Percentiles rank a stretch among this genome's conserved stretches.
Evolutionary conservation across 352 stramenopile species (phyloP).

Genomic region (Phytopythium aichiense): DNA sequence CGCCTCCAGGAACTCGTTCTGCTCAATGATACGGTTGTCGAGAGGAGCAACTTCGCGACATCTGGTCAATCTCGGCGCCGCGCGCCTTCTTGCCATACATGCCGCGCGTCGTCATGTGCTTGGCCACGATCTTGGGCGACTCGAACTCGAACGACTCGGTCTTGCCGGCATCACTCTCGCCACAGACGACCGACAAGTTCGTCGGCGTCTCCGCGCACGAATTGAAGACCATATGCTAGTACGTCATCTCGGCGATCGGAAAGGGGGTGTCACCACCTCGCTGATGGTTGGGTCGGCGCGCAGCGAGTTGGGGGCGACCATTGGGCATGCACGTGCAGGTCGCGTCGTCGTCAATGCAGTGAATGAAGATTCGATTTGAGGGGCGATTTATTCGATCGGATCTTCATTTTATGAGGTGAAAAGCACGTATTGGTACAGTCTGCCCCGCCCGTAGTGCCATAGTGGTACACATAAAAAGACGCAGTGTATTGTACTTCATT

Average conservation of each 20-base stretch:
- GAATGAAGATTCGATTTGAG: too few species aligned
- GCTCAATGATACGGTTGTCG: slow-evolving; percentile 81
- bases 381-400: too few species aligned
- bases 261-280: slow-evolving; percentile 83
- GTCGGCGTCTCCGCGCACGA: slow-evolving; percentile 76
- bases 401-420: too few species aligned
- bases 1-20: slow-evolving; percentile 93
- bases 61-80: slow-evolving; percentile 63
- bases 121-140: slow-evolving; percentile 88
- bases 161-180: slow-evolving; percentile 86
- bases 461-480: too few species aligned
- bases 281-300: slow-evolving; percentile 78
- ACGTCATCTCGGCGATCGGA: slow-evolving; percentile 87
- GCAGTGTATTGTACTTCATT: too few species aligned
- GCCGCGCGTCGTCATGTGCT: slow-evolving; percentile 82
- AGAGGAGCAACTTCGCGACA: slow-evolving; percentile 49
- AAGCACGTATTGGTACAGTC: too few species aligned
- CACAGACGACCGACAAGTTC: slow-evolving; percentile 84
- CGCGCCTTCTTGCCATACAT: slow-evolving; percentile 85
- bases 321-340: slow-evolving; percentile 95
- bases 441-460: too few species aligned
- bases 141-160: slow-evolving; percentile 51
- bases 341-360: too few species aligned
- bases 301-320: slow-evolving; percentile 90
- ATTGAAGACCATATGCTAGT: slow-evolving; percentile 92